Evolutionary conservation across 1,284 basidiomycete genomes (phyloP), one percentile per base, ranked within the genome.

Genomic region (Exobasidium rhododendri): DNA sequence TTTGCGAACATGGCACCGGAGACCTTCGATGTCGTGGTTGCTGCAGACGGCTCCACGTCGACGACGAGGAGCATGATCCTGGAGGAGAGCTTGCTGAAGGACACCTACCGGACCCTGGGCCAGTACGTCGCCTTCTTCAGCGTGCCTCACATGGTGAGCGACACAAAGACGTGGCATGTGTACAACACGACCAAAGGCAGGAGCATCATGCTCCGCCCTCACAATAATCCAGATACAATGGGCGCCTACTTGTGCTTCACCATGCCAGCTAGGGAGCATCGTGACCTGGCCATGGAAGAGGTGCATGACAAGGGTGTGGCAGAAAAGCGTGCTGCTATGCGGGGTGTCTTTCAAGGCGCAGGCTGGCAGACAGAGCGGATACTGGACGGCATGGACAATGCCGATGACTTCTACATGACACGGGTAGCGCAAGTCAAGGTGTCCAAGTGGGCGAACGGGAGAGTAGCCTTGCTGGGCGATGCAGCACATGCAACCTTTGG

Each of bases 1-100:
- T 28, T 66, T 4, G 64, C 61, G 26, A 57, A 55, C 47, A 62
- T 63, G 2, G 52, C 61, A 14, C 47, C 44, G 10, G 43, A 65
- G n/a, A 56, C 61, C n/a, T 68, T 59, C 43, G 69, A 73, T 31
- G 31, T 71, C 17, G 45, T 73, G 3, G 59, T 73, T 1, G 65
- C 62, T 1, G 67, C 73, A 4, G 73, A 75, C 54, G 71, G 69
- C n/a, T 65, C 66, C 24, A 64, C 61, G 59, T 74, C 72, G 10
- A 56, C 54, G 11, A 30, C 62, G 3, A 58, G 72, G 10, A 66
- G 58, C n/a, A 47, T 61, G 31, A 54, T 63, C 7, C 72, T 74
- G 50, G 61, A 49, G 4, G 14, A 30, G 5, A 40, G 59, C 1
- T 55, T 49, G 0, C 50, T 70, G 3, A 14, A 17, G 0, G 55